These are phyloP conservation scores for Nematocida sp. DNA, from an alignment of 371 early-diverging fungal genomes.

Conservation along the genomic window DNA sequence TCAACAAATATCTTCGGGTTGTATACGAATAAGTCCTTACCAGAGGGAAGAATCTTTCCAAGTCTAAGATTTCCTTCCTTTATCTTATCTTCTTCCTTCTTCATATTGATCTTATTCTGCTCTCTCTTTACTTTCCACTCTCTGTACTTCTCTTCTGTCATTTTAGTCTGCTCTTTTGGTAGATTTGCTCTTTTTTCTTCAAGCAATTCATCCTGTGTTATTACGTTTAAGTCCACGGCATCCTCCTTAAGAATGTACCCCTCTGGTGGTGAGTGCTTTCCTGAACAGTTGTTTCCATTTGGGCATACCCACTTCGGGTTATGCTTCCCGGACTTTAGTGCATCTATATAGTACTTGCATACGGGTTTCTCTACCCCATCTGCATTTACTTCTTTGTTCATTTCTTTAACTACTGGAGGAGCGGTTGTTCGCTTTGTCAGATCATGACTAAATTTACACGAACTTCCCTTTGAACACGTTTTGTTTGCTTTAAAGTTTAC, in stretches of 20 bases:
- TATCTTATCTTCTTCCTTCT: conserved; percentile 80
- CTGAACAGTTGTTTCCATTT: conserved; percentile 79
- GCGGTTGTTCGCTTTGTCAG: conserved; percentile 80
- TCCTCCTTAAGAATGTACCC: conserved; percentile 78
- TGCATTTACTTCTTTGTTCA: conserved; percentile 83
- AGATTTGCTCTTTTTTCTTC: conserved; percentile 80
- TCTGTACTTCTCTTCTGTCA: conserved; percentile 85
- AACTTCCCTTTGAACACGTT: conserved; percentile 81
- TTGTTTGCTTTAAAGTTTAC: conserved; percentile 81
- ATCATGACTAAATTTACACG: conserved; percentile 97
- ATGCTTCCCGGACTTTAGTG: conserved; percentile 89
- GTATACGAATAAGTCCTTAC: conserved; percentile 91
- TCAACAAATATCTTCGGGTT: conserved; percentile 82
- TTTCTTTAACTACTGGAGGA: not conserved
- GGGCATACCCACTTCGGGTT: conserved; percentile 98
- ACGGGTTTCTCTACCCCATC: conserved; percentile 82
- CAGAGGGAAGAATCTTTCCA: conserved; percentile 68
- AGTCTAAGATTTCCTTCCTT: conserved; percentile 71
- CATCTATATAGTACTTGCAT: conserved; percentile 96
- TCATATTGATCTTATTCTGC: conserved; percentile 75
- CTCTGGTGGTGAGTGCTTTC: conserved; percentile 89
- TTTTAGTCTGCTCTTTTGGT: conserved; percentile 84
- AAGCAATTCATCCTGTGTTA: conserved; percentile 64
- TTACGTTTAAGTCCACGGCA: conserved; percentile 37
- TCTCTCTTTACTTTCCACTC: conserved; percentile 78